Evolutionary conservation across 495 filamentous ascomycete genomes (phyloP), one percentile per base, ranked within the genome.

Genomic region (Bryoglossum gracile): DNA sequence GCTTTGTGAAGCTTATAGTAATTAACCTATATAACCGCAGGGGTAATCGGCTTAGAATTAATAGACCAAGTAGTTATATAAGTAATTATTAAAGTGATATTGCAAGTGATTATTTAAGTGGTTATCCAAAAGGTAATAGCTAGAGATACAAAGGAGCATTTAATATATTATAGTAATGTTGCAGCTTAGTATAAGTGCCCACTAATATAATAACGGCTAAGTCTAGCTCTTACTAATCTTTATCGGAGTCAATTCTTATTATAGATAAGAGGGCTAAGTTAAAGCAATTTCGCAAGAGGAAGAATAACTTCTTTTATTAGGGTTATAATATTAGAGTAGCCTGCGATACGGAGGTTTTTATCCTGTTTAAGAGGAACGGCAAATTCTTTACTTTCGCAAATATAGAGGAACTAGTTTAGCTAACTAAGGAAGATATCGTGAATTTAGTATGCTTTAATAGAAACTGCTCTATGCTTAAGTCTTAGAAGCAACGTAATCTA

Each of bases 381-480:
- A 55, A 55, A 46, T 50, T 35, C 40, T 50, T 44, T 17, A 44
- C 32, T 2, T 55, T 55, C 16, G 45, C 17, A 2, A 54, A 48
- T 16, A 54, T 17, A n/a, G 22, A 46, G 10, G 0, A 43, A 11
- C 32, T 16, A 38, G 8, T 45, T 19, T 38, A 13, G 38, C 8
- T n/a, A 43, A 21, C 26, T 25, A 8, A 38, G n/a, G 25, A 28
- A 43, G 38, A 30, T 24, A 37, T 42, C 2, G 37, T 54, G 38
- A 19, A 28, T 36, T 36, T 3, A 3, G 14, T 32, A 33, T 0
- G 9, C 23, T 1, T 39, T 33, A 30, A 32, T 43, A n/a, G 2
- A 16, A 8, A 5, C 26, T 36, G n/a, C 38, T 54, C 8, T 19
- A 11, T 37, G 8, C 16, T 26, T 54, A 16, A 54, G 16, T 14